phyloP scores from a whole-genome alignment of 306 rosid species.

The Ceratonia siliqua region DNA sequence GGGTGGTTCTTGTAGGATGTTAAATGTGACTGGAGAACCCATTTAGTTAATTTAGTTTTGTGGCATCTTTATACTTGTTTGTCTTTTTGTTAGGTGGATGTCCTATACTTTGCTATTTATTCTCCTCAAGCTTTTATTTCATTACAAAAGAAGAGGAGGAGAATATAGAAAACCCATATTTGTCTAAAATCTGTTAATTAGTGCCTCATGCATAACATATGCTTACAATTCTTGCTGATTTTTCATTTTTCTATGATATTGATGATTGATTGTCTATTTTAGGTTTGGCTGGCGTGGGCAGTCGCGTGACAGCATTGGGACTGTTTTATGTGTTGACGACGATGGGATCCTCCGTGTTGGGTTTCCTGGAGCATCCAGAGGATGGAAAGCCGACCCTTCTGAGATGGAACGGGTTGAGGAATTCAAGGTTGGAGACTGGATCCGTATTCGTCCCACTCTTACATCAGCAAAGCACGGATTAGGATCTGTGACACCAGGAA shows the following conservation, averaged over 20 bases:
- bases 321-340: slow-evolving; percentile 94
- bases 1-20: neutral
- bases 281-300: slow-evolving; percentile 99
- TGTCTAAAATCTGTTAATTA: slow-evolving; percentile 16
- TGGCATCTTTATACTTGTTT: neutral
- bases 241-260: slow-evolving; percentile 24
- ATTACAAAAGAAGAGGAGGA: neutral
- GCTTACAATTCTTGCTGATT: neutral
- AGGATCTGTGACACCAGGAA: slow-evolving; percentile 98
- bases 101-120: neutral
- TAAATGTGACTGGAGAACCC: neutral
- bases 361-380: slow-evolving; percentile 99
- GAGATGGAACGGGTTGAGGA: slow-evolving; percentile 99
- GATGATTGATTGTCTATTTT: slow-evolving; percentile 28
- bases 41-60: slow-evolving; percentile 22
- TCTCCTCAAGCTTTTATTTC: neutral
- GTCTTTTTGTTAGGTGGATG: neutral
- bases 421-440: slow-evolving; percentile 98
- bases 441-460: slow-evolving; percentile 95
- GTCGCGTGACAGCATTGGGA: slow-evolving; percentile 96
- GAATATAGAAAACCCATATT: neutral
- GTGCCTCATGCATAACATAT: slow-evolving; percentile 15
- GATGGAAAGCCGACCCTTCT: slow-evolving; percentile 99
- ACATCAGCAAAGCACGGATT: slow-evolving; percentile 95
- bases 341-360: slow-evolving; percentile 99